These are phyloP conservation scores for Amaranthus tricolor DNA, from an alignment of 179 eudicot genomes.

Conservation along the genomic window DNA sequence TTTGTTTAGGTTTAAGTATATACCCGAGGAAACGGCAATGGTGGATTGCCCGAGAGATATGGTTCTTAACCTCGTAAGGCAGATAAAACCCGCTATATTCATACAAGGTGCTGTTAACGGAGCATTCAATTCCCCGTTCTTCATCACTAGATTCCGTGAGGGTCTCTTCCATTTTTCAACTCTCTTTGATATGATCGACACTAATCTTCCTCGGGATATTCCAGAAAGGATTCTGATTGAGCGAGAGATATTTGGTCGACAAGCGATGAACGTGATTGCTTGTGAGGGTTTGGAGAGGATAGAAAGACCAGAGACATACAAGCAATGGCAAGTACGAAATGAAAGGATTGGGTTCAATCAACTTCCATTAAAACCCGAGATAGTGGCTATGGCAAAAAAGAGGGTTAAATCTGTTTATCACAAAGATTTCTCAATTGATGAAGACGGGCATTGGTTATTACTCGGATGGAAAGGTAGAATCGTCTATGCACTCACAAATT, in stretches of 20 bases:
- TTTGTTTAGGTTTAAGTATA: slow-evolving; percentile 34
- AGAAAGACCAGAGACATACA: slow-evolving; percentile 57
- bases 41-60: slow-evolving; percentile 48
- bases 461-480: slow-evolving; percentile 59
- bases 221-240: slow-evolving; percentile 46
- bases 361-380: slow-evolving; percentile 36
- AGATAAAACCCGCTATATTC: slow-evolving; percentile 42
- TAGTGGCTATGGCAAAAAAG: slow-evolving; percentile 32
- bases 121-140: slow-evolving; percentile 49
- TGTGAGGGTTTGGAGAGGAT: slow-evolving; percentile 55
- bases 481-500: slow-evolving; percentile 43
- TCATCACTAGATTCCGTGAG: slow-evolving; percentile 50
- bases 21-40: slow-evolving; percentile 50
- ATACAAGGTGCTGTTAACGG: slow-evolving; percentile 45
- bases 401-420: slow-evolving; percentile 41
- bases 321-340: slow-evolving; percentile 55
- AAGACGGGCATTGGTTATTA: slow-evolving; percentile 51
- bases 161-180: slow-evolving; percentile 54
- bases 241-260: slow-evolving; percentile 49
- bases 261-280: slow-evolving; percentile 52
- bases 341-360: slow-evolving; percentile 48
- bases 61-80: slow-evolving; percentile 35
- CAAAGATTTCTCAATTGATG: slow-evolving; percentile 43
- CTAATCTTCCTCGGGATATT: slow-evolving; percentile 39
- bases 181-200: slow-evolving; percentile 50